Conservation (phyloP, 2,329 filamentous ascomycete genomes). For the Penicillium sp. region DNA sequence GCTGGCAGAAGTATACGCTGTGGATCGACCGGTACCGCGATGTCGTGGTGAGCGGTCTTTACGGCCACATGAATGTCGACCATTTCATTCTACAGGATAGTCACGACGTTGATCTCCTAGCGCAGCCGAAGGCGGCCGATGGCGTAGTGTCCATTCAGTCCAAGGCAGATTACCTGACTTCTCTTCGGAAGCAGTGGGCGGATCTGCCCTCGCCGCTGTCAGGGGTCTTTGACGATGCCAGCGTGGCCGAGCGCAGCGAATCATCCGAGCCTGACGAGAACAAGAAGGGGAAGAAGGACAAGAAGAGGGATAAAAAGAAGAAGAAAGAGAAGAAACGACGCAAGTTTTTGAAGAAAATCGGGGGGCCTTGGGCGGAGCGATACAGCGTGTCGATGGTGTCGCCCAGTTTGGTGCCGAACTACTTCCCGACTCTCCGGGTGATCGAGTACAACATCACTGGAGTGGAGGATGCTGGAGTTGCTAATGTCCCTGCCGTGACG, state of each 20-base stretch:
- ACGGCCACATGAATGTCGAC: constrained; percentile 98
- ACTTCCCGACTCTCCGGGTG: constrained; percentile 85
- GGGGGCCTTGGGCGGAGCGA: constrained; percentile 77
- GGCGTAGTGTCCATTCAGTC: constrained; percentile 61
- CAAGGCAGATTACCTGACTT: constrained; percentile 75
- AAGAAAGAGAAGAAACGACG: constrained; percentile 51
- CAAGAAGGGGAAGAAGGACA: constrained; percentile 42
- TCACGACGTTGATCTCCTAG: constrained; percentile 67
- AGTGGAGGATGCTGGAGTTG: constrained; percentile 54
- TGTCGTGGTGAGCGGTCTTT: constrained; percentile 74
- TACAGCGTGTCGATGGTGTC: constrained; percentile 78
- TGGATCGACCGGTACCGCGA: constrained; percentile 91
- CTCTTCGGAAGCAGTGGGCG: constrained; percentile 74
- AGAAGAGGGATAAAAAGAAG: constrained; percentile 47
- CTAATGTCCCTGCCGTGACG: background rate
- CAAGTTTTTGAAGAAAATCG: constrained; percentile 64
- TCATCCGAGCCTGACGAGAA: constrained; percentile 7
- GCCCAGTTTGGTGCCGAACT: constrained; percentile 88
- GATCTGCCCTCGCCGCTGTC: constrained; percentile 61
- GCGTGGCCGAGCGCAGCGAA: constrained; percentile 5
- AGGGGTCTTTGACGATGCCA: constrained; percentile 11
- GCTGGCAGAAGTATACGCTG: constrained; percentile 95
- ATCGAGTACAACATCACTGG: constrained; percentile 89
- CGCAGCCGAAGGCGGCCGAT: constrained; percentile 21
- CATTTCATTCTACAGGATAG: constrained; percentile 93